These are phyloP conservation scores for Scleromitrula shiraiana DNA, from an alignment of 2,329 filamentous ascomycete species.

Conservation along the genomic window DNA sequence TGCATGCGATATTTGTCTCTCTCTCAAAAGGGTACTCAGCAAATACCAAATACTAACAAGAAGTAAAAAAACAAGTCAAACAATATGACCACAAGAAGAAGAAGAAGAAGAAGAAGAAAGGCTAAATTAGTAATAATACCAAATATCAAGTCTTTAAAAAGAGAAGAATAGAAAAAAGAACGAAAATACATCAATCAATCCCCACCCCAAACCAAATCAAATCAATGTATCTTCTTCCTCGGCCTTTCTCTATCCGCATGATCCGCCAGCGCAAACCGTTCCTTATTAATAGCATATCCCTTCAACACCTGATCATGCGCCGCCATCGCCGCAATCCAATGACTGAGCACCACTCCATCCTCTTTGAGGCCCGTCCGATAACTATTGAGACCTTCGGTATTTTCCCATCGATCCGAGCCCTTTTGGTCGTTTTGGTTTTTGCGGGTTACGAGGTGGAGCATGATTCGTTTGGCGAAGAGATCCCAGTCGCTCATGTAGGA, in stretches of 20 bases:
- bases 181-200: neutral
- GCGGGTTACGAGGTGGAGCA: slow-evolving; percentile 47
- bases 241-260: slow-evolving; percentile 17
- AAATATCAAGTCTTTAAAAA: no score
- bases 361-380: slow-evolving; percentile 56
- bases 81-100: no score
- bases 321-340: slow-evolving; percentile 52
- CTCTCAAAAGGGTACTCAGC: no score
- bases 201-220: neutral
- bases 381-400: slow-evolving; percentile 39
- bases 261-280: slow-evolving; percentile 35
- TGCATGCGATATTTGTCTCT: no score
- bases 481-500: slow-evolving; percentile 46
- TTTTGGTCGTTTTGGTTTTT: slow-evolving; percentile 33
- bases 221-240: slow-evolving; percentile 10
- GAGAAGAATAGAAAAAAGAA: no score
- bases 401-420: slow-evolving; percentile 37
- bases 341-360: slow-evolving; percentile 53
- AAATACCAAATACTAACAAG: no score
- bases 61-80: no score
- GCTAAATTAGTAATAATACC: no score
- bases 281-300: slow-evolving; percentile 45
- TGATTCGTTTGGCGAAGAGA: slow-evolving; percentile 43
- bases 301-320: slow-evolving; percentile 51
- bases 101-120: no score